Base-by-base conservation (phyloP, 768 basidiomycete species). In the Suillus bovinus region DNA sequence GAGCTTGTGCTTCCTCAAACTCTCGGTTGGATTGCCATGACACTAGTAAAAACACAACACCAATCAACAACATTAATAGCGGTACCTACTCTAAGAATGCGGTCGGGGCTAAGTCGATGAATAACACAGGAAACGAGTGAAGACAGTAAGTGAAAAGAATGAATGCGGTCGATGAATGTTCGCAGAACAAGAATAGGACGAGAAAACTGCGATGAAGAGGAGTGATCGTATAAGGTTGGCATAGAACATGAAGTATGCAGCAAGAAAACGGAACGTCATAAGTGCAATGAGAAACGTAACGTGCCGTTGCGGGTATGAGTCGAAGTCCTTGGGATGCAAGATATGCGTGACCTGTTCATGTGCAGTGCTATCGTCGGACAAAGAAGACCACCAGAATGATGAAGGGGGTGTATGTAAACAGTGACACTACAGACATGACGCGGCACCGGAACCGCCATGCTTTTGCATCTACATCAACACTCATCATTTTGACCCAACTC, bases 361-460 rank as follows among this genome's bases (percentile, higher is more conserved):
- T 29, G 64, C 57, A 42, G 39, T 64, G 74, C 62, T 58, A 76
- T 69, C 76, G 74, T 64, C 72, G 72, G 9, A 70, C 86, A 70
- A 88, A 90, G 66, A 91, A 78, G 65, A 86, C 87, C 66, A 91
- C 78, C 63, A 89, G 83, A 66, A 89, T 78, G 72, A 93, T 87
- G 73, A 93, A 90, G 16, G 91, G 91, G 64, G 91, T 78, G 73
- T 93, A 93, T 24, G 89, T 91, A 72, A 91, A 70, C 42, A 91
- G 66, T 44, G 90, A 89, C 49, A 91, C 72, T 42, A 72, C 79
- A 38, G 85, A 78, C 89, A 91, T 87, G 65, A 90, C 76, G 49
- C 91, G 88, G 78, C 90, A 92, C 57, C 91, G 86, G 61, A 77
- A 78, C 58, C 90, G 85, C 91, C 91, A 93, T 39, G 84, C 82